Percentiles rank a stretch among this genome's conserved stretches.
Conservation (phyloP, 2,329 filamentous ascomycete genomes). For the Beauveria sp. region DNA sequence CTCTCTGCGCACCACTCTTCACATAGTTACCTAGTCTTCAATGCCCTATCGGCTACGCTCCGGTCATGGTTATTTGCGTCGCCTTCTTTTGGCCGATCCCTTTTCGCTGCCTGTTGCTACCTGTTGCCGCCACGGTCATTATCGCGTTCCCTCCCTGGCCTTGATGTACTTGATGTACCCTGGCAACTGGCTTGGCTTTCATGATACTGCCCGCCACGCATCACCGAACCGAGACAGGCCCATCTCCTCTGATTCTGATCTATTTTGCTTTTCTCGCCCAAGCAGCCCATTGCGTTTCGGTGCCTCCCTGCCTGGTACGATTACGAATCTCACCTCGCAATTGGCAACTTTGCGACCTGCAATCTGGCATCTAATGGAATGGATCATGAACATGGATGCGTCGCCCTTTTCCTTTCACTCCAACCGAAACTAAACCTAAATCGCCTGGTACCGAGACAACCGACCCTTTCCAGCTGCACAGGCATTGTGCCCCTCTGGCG, state of each 20-base stretch:
- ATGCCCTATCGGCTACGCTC: neutral
- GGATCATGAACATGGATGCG: neutral
- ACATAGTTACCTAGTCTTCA: no score
- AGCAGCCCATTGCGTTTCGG: neutral
- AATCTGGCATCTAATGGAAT: neutral
- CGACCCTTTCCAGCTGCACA: neutral
- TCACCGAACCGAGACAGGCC: neutral
- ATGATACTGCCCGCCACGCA: neutral
- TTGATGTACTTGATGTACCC: no score
- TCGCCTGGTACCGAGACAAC: neutral
- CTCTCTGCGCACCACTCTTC: no score
- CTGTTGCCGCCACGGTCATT: no score
- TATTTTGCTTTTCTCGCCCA: neutral
- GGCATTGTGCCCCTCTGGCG: neutral
- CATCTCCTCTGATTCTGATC: no score
- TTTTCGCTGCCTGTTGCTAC: neutral
- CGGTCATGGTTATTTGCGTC: neutral
- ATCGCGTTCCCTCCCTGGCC: no score
- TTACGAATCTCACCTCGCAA: neutral
- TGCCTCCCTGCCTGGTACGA: neutral
- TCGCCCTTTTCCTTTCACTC: neutral
- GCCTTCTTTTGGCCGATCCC: neutral
- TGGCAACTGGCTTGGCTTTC: no score
- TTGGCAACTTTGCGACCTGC: neutral
- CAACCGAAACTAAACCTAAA: neutral